Evolutionary conservation across 2,329 filamentous ascomycete genomes (phyloP), one percentile per base, ranked within the genome.

Genomic region (Amphichorda felina): DNA sequence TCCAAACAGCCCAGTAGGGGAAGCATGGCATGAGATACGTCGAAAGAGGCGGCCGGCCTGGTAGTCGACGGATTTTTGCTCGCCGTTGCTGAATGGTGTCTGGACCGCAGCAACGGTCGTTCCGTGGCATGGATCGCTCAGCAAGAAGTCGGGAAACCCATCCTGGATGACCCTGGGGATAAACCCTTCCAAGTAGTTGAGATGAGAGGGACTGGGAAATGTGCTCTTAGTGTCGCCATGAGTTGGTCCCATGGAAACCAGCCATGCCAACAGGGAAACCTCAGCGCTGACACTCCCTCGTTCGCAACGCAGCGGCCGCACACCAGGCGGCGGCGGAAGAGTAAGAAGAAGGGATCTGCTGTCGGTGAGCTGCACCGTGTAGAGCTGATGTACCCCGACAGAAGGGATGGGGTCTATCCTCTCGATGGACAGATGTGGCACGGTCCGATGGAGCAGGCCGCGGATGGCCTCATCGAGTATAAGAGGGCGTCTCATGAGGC

Each of bases 1-100:
- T 0, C 71, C 71, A 38, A 74, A 75, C n/a, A 45, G 55, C 6
- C 56, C 56, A 2, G 60, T 64, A 8, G 65, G 65, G 1, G 69
- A 67, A 5, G 50, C 47, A 4, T 70, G 46, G 2, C 45, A 43
- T 1, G 64, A 64, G 5, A 75, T 57, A 4, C 49, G 52, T 3
- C 65, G 59, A 27, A 67, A 47, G 7, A 75, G 46, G 11, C 51
- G 53, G 5, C 70, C 70, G 25, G 56, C 55, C 38, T 74, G 66
- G 38, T 57, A 64, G 35, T 72, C 57, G 24, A 72, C 45, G 1
- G 43, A 36, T 18, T 40, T 49, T 13, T 56, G 57, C 39, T 69
- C 59, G 1, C 44, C 27, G 4, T 32, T 33, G 1, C 50, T 55
- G 9, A 68, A 47, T 0, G 59, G 49, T 3, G 40, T 43, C 4